Conservation (phyloP, 305 asterid genomes). For the Petunia hybrid region DNA sequence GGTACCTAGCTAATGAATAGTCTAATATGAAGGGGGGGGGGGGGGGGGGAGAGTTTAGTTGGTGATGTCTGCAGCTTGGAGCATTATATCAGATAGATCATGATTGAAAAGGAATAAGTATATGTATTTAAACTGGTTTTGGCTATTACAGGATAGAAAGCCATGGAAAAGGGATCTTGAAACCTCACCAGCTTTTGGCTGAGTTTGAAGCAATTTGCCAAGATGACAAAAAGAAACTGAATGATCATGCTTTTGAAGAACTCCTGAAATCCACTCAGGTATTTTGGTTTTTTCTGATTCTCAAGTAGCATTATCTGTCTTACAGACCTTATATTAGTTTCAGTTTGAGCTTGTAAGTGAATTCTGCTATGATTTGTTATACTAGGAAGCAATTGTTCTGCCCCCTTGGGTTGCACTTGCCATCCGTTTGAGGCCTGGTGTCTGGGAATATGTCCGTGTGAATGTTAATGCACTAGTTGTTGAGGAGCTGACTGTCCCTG, state of each 20-base stretch:
- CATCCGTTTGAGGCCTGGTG: slow-evolving; percentile 91
- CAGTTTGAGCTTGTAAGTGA: neutral
- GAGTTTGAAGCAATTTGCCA: slow-evolving; percentile 75
- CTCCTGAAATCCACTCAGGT: slow-evolving; percentile 93
- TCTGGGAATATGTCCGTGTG: slow-evolving; percentile 87
- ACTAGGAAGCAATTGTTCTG: slow-evolving; percentile 82
- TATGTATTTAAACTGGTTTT: neutral
- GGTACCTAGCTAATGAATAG: too few species aligned
- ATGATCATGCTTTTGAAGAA: slow-evolving; percentile 80
- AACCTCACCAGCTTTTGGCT: slow-evolving; percentile 83
- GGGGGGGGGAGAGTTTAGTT: too few species aligned
- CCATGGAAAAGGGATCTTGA: slow-evolving; percentile 93
- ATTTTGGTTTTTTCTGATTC: neutral
- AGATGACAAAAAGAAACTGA: slow-evolving; percentile 56
- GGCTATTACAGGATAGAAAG: slow-evolving; percentile 65
- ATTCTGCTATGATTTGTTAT: neutral
- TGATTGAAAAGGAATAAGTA: neutral
- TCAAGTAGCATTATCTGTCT: too few species aligned
- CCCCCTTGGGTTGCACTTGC: slow-evolving; percentile 99
- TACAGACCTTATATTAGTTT: neutral
- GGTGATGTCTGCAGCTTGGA: neutral
- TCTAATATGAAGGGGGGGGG: too few species aligned
- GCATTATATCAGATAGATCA: neutral
- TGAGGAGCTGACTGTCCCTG: slow-evolving; percentile 85
- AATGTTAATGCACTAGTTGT: slow-evolving; percentile 69